Evolutionary conservation across 768 basidiomycete genomes (phyloP).

Genomic region (Pleurotus eryngii): DNA sequence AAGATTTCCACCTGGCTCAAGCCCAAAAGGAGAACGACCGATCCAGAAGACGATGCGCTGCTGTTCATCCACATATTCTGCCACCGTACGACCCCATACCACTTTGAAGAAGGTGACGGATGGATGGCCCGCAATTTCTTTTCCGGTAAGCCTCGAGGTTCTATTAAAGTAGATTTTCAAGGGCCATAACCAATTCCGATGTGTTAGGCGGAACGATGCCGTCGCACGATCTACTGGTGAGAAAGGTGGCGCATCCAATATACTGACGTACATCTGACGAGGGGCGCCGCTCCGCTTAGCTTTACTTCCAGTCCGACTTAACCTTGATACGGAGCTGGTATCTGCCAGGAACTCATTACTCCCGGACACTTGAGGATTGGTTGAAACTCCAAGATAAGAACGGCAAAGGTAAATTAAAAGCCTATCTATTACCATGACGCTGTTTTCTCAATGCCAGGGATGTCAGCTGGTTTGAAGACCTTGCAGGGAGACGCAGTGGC

Average conservation of each 20-base stretch:
- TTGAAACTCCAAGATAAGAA: constrained; percentile 55
- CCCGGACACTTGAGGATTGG: constrained; percentile 65
- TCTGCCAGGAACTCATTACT: constrained; percentile 62
- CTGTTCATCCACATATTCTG: constrained; percentile 74
- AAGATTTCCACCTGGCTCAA: constrained; percentile 67
- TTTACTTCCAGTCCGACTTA: constrained; percentile 65
- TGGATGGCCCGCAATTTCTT: constrained; percentile 80
- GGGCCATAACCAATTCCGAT: neutral
- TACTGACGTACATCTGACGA: neutral
- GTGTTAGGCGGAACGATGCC: constrained; percentile 66
- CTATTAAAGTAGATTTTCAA: neutral
- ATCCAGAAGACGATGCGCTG: constrained; percentile 37
- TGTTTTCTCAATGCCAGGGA: neutral
- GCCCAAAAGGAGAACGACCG: constrained; percentile 24
- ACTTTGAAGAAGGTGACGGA: constrained; percentile 65
- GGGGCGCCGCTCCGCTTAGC: constrained; percentile 22
- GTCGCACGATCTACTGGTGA: constrained; percentile 57
- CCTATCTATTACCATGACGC: neutral
- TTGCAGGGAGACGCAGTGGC: constrained; percentile 35
- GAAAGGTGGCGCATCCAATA: constrained; percentile 10
- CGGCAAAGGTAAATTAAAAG: constrained; percentile 27
- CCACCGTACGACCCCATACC: constrained; percentile 59
- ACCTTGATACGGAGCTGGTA: constrained; percentile 59
- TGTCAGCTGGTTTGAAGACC: constrained; percentile 21
- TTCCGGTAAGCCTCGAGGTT: constrained; percentile 34